phyloP scores from a whole-genome alignment of 129 eudicot genomes.

The Centrapalus pauciflorus region DNA sequence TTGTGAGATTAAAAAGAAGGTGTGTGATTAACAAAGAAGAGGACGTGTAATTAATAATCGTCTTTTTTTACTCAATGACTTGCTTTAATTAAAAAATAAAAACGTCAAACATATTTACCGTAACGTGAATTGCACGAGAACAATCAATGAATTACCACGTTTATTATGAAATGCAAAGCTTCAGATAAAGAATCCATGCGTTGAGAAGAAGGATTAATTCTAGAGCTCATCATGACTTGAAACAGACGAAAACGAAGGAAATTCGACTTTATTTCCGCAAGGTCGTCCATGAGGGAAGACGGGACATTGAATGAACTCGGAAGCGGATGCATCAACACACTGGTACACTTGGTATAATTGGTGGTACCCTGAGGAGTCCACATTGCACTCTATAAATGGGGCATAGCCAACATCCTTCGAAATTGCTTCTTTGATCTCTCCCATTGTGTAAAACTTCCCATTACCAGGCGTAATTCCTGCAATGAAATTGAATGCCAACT shows the following conservation, averaged over 20 bases:
- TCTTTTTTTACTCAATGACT: not conserved
- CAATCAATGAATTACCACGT: slow-evolving; percentile 2
- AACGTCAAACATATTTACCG: too few relatives aligned
- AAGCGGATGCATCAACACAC: slow-evolving; percentile 61
- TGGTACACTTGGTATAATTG: slow-evolving; percentile 70
- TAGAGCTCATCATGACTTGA: slow-evolving; percentile 27
- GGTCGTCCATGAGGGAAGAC: slow-evolving; percentile 50
- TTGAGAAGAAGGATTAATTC: not conserved
- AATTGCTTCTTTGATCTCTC: slow-evolving; percentile 47
- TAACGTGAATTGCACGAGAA: not conserved
- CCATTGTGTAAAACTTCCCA: slow-evolving; percentile 37
- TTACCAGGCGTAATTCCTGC: slow-evolving; percentile 53
- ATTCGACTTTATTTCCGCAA: slow-evolving; percentile 47
- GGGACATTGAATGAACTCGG: slow-evolving; percentile 64
- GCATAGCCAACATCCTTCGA: slow-evolving; percentile 40
- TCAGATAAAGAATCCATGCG: not conserved
- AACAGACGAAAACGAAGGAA: slow-evolving; percentile 41
- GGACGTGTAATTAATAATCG: too few relatives aligned
- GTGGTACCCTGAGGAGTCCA: slow-evolving; percentile 48
- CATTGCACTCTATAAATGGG: slow-evolving; percentile 65
- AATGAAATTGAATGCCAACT: not conserved
- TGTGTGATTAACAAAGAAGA: too few relatives aligned
- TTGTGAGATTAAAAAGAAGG: too few relatives aligned
- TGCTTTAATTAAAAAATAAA: not conserved
- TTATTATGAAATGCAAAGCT: not conserved